Evolutionary conservation across 768 basidiomycete species (phyloP), one percentile per base, ranked within the genome.

Genomic region (Macrolepiota albuminosa): DNA sequence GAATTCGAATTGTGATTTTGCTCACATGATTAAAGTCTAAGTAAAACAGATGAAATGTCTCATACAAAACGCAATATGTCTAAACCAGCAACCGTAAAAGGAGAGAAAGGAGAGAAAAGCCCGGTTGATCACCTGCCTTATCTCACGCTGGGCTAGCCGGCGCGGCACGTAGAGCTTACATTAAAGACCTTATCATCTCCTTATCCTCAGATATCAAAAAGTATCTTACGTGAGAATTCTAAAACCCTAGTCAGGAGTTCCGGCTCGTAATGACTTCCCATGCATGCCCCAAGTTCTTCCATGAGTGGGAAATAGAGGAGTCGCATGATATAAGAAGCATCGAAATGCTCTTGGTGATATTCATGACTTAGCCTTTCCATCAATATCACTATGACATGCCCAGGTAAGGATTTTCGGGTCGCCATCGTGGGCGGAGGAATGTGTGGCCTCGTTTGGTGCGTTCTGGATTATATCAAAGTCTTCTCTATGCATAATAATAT

Each of bases 381-480:
- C 49, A 43, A 18, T 26, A 31, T 6, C 9, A 21, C 42, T 18
- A 63, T 64, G 61, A 29, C 55, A 29, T n/a, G 42, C 6, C 5
- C 61, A 61, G 54, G 56, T 29, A 80, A 79, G 61, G 75, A 78
- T 63, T 78, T 83, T 61, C 70, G 71, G 31, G 73, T 84, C 36
- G 82, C 82, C 0, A 78, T 85, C 36, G 73, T 85, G 2, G 84
- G 84, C 26, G 83, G 83, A 24, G 83, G 84, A 11, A 77, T 85
- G 68, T 79, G 77, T 58, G 82, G 83, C 8, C 67, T 85, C 14
- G 73, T 78, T 1, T 78, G 77, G 74, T 73, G 60, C 31, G 61
- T 63, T 49, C n/a, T 43, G 40, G 16, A 42, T 43, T 10, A 43
- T 39, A 43, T 43, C n/a, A 1, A n/a, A 21, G 42, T 14, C 40